Evolutionary conservation across 2,329 filamentous ascomycete genomes (phyloP), one percentile per base, ranked within the genome.

Genomic region (Aspergillus latus): DNA sequence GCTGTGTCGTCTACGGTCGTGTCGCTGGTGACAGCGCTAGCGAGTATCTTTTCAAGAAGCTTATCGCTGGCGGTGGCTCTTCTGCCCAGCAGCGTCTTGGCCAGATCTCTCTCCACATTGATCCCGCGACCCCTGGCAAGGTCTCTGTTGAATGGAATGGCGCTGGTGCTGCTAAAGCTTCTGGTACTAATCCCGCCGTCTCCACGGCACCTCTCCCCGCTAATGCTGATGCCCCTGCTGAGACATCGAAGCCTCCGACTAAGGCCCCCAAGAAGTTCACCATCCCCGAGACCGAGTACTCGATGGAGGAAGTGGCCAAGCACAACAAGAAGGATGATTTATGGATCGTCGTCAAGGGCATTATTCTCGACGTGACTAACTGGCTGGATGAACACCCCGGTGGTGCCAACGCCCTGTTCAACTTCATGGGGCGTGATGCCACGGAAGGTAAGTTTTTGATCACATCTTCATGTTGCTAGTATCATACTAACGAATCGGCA

Each of bases 311-410:
- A 79, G 83, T 99, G 36, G 91, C 91, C 62, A 95, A 97, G 85
- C 94, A 99, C 84, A 97, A 99, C 85, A 96, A 86, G 77, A 97
- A 97, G 83, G 92, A 93, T 32, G 91, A 96, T 72, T 83, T 99
- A 21, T 99, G 94, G 94, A 95, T 99, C 58, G 93, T 93, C 1
- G 94, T 99, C 74, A 99, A 99, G 88, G 94, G 94, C 55, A 87
- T 97, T 48, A 92, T 99, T 59, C 83, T 97, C 80, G 91, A 99
- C 76, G 83, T 99, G 55, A 90, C 88, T 62, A 89, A 96, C 82
- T 99, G 94, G 92, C 85, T 97, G 40, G 92, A 99, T 64, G 94
- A 99, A 82, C 94, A 99, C 80, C 94, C 94, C 26, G 94, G 93
- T 72, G 94, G 94, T 57, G 92, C 94, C 52, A 92, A 97, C 80